phyloP scores from a whole-genome alignment of 306 rosid genomes.

The Chamaecrista fasciculata region DNA sequence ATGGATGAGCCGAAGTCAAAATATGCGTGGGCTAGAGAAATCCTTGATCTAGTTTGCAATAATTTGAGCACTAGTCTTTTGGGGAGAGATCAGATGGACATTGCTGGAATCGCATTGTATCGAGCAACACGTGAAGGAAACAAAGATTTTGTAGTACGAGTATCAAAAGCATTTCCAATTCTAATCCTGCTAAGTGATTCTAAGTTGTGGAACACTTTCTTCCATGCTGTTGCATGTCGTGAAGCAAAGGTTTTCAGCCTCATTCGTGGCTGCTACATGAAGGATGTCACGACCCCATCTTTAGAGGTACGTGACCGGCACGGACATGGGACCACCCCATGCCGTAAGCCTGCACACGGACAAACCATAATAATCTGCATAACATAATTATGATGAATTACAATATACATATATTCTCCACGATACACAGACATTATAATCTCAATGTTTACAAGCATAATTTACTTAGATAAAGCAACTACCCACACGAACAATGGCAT shows the following conservation, averaged over 20 bases:
- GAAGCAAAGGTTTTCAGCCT: constrained; percentile 17
- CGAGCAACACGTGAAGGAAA: background rate
- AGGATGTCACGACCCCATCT: no score
- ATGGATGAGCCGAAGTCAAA: background rate
- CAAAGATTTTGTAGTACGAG: background rate
- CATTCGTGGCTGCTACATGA: no score
- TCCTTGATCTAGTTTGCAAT: background rate
- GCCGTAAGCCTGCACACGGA: no score
- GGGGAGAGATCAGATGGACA: background rate
- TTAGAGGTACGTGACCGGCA: no score
- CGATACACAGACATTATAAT: no score
- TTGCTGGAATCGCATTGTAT: background rate
- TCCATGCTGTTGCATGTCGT: background rate
- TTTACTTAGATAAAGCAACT: no score
- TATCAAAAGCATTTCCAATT: background rate
- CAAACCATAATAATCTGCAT: no score
- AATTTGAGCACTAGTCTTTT: background rate
- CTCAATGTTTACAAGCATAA: no score
- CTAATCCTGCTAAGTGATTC: background rate
- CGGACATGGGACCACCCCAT: no score
- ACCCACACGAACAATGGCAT: no score
- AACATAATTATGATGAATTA: no score
- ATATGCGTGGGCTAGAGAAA: background rate
- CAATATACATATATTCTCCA: no score
- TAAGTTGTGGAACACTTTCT: background rate